Percentiles rank a stretch among this genome's conserved stretches.
Evolutionary conservation across 352 stramenopile genomes (phyloP).

Genomic region (Globisporangium carolinianum): DNA sequence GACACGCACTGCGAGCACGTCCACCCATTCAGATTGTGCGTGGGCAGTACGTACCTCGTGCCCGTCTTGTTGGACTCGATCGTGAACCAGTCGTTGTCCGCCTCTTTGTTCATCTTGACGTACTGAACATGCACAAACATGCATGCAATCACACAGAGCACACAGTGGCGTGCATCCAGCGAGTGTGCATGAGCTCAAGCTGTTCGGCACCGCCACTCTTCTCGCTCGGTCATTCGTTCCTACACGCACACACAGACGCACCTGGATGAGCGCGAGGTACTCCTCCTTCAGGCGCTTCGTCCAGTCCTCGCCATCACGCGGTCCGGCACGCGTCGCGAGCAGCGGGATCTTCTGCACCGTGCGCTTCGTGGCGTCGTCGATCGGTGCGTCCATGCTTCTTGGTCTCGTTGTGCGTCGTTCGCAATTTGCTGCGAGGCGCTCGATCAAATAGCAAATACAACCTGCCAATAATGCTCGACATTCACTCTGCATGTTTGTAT

Average conservation of each 20-base stretch:
- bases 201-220: background rate
- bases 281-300: constrained; percentile 84
- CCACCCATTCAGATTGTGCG: too few relatives aligned
- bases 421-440: too few relatives aligned
- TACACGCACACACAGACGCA: constrained; percentile 5
- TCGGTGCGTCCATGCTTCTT: constrained; percentile 57
- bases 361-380: constrained; percentile 75
- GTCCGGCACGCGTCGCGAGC: constrained; percentile 68
- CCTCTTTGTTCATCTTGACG: constrained; percentile 87
- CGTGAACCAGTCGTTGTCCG: constrained; percentile 88
- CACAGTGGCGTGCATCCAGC: background rate
- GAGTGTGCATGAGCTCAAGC: background rate
- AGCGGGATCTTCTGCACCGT: constrained; percentile 83
- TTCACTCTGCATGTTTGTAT: too few relatives aligned
- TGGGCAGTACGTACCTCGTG: constrained; percentile 29
- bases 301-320: constrained; percentile 74
- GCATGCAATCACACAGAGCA: background rate
- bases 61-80: constrained; percentile 82
- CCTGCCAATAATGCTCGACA: too few relatives aligned
- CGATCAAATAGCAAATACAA: too few relatives aligned
- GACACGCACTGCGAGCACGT: too few relatives aligned
- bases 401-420: too few relatives aligned
- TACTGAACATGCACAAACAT: constrained; percentile 27
- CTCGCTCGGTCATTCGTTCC: background rate
- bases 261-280: constrained; percentile 80